Base-by-base conservation (phyloP, 345 rosid genomes). In the Arabidopsis arenosa region DNA sequence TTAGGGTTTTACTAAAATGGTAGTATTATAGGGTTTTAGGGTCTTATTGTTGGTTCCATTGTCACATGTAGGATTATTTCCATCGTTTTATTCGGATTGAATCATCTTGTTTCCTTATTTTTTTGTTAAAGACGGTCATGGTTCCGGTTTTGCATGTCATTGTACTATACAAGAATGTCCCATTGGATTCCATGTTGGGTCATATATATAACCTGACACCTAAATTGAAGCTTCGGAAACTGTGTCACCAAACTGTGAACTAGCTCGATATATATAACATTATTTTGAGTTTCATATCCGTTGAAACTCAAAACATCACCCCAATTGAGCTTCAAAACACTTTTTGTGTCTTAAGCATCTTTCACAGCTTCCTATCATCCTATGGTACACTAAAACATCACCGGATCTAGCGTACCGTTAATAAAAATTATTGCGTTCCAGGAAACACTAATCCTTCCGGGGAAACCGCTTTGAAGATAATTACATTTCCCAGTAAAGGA, bases 11-110 rank as follows among this genome's bases (percentile, higher is more conserved):
- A 55, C 43, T 45, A 63, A 61, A 53, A 30, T 35, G 33, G 64
- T 76, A 61, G 71, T 45, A 0, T 48, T 36, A 26, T 66, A 70
- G 80, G 56, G 59, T 17, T 75, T 69, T 63, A 70, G 70, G 49
- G 28, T 70, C 53, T 47, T 68, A 17, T 33, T 55, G 51, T 64
- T 63, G 53, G 59, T 47, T 23, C 11, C 51, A 70, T 63, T 33
- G 59, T 61, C 10, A 14, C 40, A 43, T 76, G 64, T 52, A 53
- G 43, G 58, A 23, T 44, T 68, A 3, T 75, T 68, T 68, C 13
- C 26, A 41, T 61, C 57, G 21, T 68, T 49, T 44, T 30, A 11
- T 55, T 58, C 15, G 56, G 63, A 60, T 45, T 76, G 65, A 54
- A 26, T 54, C 36, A 76, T 68, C 64, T 40, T 62, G 47, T 68